Conservation (phyloP, 495 filamentous ascomycete genomes). For the Lichenothelia convexa region DNA sequence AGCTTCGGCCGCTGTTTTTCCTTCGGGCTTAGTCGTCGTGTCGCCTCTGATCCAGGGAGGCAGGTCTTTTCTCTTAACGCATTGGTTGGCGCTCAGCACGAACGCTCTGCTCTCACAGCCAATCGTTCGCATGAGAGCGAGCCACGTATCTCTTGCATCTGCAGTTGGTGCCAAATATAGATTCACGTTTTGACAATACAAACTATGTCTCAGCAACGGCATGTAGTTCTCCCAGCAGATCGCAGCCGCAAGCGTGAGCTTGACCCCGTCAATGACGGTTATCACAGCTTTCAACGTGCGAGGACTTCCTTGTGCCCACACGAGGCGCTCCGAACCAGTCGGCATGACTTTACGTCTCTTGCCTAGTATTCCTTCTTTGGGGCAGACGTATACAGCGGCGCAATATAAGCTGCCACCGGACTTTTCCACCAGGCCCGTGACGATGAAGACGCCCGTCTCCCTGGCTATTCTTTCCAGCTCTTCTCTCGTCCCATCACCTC, state of each 20-base stretch:
- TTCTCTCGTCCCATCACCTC: slow-evolving; percentile 80
- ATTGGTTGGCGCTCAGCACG: slow-evolving; percentile 80
- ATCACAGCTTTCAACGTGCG: slow-evolving; percentile 65
- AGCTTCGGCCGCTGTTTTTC: slow-evolving; percentile 1
- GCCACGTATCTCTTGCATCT: slow-evolving; percentile 70
- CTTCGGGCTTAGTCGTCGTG: not conserved
- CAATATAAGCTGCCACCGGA: slow-evolving; percentile 74
- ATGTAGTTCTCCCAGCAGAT: slow-evolving; percentile 99
- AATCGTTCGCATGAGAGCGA: slow-evolving; percentile 61
- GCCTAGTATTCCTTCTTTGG: slow-evolving; percentile 47
- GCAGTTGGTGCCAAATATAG: slow-evolving; percentile 87
- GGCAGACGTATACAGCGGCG: slow-evolving; percentile 66
- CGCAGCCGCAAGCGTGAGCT: slow-evolving; percentile 60
- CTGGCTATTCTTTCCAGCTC: slow-evolving; percentile 52
- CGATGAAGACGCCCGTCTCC: slow-evolving; percentile 64
- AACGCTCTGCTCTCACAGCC: slow-evolving; percentile 68
- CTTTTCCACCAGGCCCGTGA: slow-evolving; percentile 62
- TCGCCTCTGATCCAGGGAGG: slow-evolving; percentile 34
- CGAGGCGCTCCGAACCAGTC: slow-evolving; percentile 61
- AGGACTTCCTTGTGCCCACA: slow-evolving; percentile 80
- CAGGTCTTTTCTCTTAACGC: slow-evolving; percentile 38
- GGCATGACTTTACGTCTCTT: slow-evolving; percentile 95
- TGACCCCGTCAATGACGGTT: slow-evolving; percentile 59
- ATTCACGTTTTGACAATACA: slow-evolving; percentile 86
- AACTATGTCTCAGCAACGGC: slow-evolving; percentile 60